phyloP scores from a whole-genome alignment of 2,329 filamentous ascomycete species.

The Dichotomopilus funicola region DNA sequence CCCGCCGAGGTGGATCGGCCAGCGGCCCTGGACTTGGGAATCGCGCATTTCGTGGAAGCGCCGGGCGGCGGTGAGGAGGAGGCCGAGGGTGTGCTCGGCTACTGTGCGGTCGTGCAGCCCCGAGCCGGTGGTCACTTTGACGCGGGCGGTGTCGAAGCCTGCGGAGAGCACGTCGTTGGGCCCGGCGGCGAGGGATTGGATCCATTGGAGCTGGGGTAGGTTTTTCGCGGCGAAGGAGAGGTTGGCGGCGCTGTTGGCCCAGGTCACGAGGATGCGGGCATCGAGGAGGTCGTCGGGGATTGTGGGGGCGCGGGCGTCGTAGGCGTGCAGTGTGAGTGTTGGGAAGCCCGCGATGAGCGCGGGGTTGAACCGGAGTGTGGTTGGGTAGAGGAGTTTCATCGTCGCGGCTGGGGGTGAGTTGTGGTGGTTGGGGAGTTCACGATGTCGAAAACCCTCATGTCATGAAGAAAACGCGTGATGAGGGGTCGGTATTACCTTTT shows the following conservation, averaged over 20 bases:
- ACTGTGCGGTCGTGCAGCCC: slow-evolving; percentile 60
- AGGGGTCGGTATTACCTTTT: neutral
- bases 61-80: slow-evolving; percentile 49
- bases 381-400: slow-evolving; percentile 63
- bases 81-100: slow-evolving; percentile 56
- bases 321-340: slow-evolving; percentile 46
- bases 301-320: slow-evolving; percentile 46
- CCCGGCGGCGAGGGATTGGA: slow-evolving; percentile 59
- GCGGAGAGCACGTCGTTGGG: slow-evolving; percentile 59
- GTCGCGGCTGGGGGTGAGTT: neutral
- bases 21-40: slow-evolving; percentile 49
- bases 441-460: too few species aligned
- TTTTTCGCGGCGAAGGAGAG: slow-evolving; percentile 53
- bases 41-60: slow-evolving; percentile 59
- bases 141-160: slow-evolving; percentile 48
- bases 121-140: slow-evolving; percentile 54
- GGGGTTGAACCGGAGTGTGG: slow-evolving; percentile 52
- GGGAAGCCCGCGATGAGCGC: slow-evolving; percentile 52
- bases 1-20: slow-evolving; percentile 57
- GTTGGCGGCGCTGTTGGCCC: slow-evolving; percentile 53
- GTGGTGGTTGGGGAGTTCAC: neutral
- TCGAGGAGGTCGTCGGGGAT: slow-evolving; percentile 54
- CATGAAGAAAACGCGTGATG: neutral
- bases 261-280: slow-evolving; percentile 55
- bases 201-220: slow-evolving; percentile 45